Base-by-base conservation (phyloP, 495 filamentous ascomycete species). In the Talaromyces wortmannii region DNA sequence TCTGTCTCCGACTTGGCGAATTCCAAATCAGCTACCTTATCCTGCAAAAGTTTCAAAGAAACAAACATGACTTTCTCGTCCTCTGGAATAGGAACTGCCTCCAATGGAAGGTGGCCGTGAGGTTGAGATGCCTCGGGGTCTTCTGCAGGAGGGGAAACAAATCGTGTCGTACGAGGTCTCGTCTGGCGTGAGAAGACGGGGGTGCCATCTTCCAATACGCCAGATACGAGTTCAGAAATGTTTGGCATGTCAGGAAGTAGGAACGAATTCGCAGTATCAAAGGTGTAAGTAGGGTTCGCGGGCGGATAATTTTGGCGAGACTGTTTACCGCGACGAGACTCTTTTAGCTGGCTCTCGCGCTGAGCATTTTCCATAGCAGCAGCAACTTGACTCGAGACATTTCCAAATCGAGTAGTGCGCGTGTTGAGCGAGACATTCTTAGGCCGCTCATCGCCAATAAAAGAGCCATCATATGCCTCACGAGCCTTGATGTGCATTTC, bases 41-140 rank as follows among this genome's bases (percentile, higher is more conserved):
- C 83, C 61, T 89, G 77, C 5, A 90, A 74, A 4, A 87, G 70
- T 52, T 83, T 76, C 45, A 90, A 71, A 6, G 84, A 84, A n/a
- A 85, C 78, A 57, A 85, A 81, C 45, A 89, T 71, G 30, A 82
- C 83, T 57, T 87, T 83, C 58, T 88, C 85, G 52, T 90, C 85
- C 31, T 80, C 77, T 10, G 85, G 84, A 45, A 89, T 75, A 0
- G 83, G 79, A n/a, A 88, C 73, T 17, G 82, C 78, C 33, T 87
- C 80, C 31, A 87, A 67, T n/a, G 71, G 74, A 12, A 77, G 59
- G 54, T 80, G 76, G 31, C 73, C 70, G 16, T 70, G 72, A 17
- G 70, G 67, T 6, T 71, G 48, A 31, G 62, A 75, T 46, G 62
- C 60, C 31, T 76, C 77, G 32, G 62, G 68, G 44, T 43, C 59